Percentiles rank a stretch among this genome's conserved stretches.
Conservation (phyloP, 257 asterid genomes). For the Solanum bulbocastanum region DNA sequence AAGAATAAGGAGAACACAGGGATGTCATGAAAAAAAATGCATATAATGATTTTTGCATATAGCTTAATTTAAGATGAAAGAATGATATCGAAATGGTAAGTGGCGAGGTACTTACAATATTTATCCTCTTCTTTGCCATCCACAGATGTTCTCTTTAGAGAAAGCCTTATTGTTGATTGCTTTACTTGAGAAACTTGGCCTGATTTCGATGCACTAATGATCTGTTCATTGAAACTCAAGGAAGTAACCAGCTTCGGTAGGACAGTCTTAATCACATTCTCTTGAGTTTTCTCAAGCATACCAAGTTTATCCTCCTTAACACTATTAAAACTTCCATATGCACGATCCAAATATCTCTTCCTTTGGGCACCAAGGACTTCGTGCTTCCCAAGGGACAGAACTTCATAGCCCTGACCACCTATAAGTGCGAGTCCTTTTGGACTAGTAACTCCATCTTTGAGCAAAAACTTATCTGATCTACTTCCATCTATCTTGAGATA, state of each 20-base stretch:
- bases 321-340: conserved; percentile 46
- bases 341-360: conserved; percentile 44
- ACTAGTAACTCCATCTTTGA: conserved; percentile 40
- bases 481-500: conserved; percentile 38
- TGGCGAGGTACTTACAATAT: conserved; percentile 28
- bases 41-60: background rate
- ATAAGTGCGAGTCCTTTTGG: conserved; percentile 29
- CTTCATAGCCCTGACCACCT: conserved; percentile 33
- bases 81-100: background rate
- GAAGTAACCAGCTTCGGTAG: conserved; percentile 68
- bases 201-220: conserved; percentile 20
- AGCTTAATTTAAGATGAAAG: background rate
- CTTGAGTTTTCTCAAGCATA: conserved; percentile 35
- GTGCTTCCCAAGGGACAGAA: conserved; percentile 21
- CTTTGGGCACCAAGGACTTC: conserved; percentile 34
- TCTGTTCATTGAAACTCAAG: conserved; percentile 64
- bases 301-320: conserved; percentile 38
- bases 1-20: background rate
- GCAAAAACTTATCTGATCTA: conserved; percentile 24
- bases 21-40: background rate
- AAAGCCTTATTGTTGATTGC: conserved; percentile 72
- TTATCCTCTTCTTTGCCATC: conserved; percentile 53
- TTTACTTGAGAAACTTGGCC: conserved; percentile 42
- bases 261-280: conserved; percentile 29
- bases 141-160: conserved; percentile 52